Evolutionary conservation across 2,329 filamentous ascomycete genomes (phyloP).

Genomic region (Gremmenia infestans): DNA sequence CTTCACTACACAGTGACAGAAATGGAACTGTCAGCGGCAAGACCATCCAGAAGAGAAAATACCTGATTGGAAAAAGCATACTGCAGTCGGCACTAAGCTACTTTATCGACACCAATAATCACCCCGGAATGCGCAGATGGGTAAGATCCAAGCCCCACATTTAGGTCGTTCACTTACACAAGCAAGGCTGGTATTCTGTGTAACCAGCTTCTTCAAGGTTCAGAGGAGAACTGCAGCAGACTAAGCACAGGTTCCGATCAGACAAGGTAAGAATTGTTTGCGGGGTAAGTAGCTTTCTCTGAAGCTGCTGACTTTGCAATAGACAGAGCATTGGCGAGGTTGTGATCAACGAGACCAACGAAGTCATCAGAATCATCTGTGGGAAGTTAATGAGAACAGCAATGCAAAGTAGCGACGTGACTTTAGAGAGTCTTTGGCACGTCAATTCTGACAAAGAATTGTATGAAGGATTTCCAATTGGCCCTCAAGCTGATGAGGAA

Average conservation of each 20-base stretch:
- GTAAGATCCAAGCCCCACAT: conserved; percentile 11
- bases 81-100: conserved; percentile 15
- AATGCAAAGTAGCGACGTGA: conserved; percentile 11
- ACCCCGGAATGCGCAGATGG: conserved; percentile 23
- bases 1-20: conserved; percentile 11
- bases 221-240: conserved; percentile 10
- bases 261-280: conserved; percentile 14
- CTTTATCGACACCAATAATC: conserved; percentile 16
- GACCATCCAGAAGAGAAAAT: conserved; percentile 10
- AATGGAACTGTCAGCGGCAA: not conserved
- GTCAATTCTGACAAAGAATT: conserved; percentile 1
- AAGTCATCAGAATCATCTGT: conserved; percentile 24
- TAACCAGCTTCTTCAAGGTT: conserved; percentile 22
- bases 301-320: not conserved
- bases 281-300: not conserved
- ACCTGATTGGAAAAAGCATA: conserved; percentile 17
- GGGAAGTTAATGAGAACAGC: conserved; percentile 18
- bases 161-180: conserved; percentile 4
- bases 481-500: conserved; percentile 7
- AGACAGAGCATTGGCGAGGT: conserved; percentile 21
- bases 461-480: conserved; percentile 21
- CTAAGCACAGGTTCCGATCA: conserved; percentile 20
- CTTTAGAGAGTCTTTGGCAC: conserved; percentile 21
- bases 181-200: conserved; percentile 25
- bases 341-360: conserved; percentile 22